These are phyloP conservation scores for Aureobasidium sp. DNA, from an alignment of 2,329 filamentous ascomycete genomes.

Conservation along the genomic window DNA sequence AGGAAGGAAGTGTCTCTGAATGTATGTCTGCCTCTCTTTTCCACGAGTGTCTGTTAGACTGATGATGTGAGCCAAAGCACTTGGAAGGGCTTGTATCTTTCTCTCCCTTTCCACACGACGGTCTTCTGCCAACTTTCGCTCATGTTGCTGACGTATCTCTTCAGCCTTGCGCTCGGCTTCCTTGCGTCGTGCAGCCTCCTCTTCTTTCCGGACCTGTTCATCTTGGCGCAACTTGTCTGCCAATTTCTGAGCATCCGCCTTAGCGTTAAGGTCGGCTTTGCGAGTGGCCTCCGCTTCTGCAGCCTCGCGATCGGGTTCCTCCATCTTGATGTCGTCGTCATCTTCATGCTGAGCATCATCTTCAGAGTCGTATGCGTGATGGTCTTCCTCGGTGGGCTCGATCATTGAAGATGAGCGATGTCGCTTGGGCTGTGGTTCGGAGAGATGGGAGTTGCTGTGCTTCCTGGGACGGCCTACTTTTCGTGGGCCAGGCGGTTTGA, in stretches of 20 bases:
- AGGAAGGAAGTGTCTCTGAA: conserved; percentile 17
- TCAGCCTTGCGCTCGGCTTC: conserved; percentile 21
- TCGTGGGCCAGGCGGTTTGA: conserved; percentile 26
- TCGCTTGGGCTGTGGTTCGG: conserved; percentile 21
- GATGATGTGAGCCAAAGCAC: conserved; percentile 17
- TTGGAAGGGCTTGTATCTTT: conserved; percentile 17
- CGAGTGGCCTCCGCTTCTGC: conserved; percentile 19
- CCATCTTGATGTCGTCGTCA: conserved; percentile 17
- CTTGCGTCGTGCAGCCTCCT: conserved; percentile 19
- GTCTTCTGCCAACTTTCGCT: conserved; percentile 19
- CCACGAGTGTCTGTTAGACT: neutral
- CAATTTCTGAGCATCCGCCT: conserved; percentile 20
- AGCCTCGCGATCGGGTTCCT: conserved; percentile 20
- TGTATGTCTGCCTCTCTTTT: conserved; percentile 9
- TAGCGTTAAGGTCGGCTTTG: conserved; percentile 19
- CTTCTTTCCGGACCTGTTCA: conserved; percentile 21
- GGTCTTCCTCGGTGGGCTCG: conserved; percentile 22
- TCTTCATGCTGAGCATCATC: conserved; percentile 17
- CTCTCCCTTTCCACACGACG: conserved; percentile 4
- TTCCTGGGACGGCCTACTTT: conserved; percentile 23
- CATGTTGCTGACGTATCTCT: conserved; percentile 21
- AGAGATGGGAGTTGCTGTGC: conserved; percentile 24
- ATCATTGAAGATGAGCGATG: conserved; percentile 25
- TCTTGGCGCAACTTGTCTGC: conserved; percentile 24
- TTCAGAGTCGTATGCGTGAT: conserved; percentile 18